Evolutionary conservation across 805 yeast species (phyloP).

Genomic region (Candida pseudofarinosa): DNA sequence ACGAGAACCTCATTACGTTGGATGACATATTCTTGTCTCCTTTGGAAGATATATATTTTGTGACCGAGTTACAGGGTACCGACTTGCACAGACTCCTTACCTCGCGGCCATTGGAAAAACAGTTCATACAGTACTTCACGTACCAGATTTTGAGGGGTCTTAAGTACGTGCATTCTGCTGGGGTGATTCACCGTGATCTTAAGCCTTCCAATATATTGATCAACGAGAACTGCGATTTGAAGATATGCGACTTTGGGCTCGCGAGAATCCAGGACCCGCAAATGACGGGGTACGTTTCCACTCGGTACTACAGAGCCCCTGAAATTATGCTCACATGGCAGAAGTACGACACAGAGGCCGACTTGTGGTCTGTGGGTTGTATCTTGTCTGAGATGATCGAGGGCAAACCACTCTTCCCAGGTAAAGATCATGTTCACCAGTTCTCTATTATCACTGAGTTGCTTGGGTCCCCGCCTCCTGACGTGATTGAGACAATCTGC

Average conservation of each 20-base stretch:
- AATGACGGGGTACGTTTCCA: conserved; percentile 97
- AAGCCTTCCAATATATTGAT: conserved; percentile 82
- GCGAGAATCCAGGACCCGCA: conserved; percentile 98
- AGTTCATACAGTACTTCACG: conserved; percentile 92
- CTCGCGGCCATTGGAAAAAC: conserved; percentile 91
- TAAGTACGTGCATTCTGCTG: conserved; percentile 88
- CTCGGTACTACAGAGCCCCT: conserved; percentile 95
- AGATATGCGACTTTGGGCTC: conserved; percentile 90
- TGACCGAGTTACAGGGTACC: conserved; percentile 95
- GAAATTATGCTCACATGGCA: conserved; percentile 99
- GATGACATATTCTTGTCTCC: conserved; percentile 95
- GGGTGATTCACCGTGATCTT: conserved; percentile 85
- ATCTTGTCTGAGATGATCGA: conserved; percentile 97
- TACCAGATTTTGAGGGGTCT: conserved; percentile 90
- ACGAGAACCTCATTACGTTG: conserved; percentile 88
- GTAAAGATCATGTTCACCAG: conserved; percentile 97
- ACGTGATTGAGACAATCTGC: conserved; percentile 93
- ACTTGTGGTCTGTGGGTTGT: conserved; percentile 97
- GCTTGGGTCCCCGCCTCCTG: conserved; percentile 93
- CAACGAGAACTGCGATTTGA: conserved; percentile 86
- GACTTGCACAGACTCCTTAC: conserved; percentile 89
- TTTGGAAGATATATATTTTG: conserved; percentile 91
- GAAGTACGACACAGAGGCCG: conserved; percentile 93
- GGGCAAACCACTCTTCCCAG: conserved; percentile 95
- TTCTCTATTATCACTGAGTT: conserved; percentile 94